Percentiles rank a stretch among this genome's conserved stretches.
phyloP scores from a whole-genome alignment of 805 yeast genomes.

The Zygotorulaspora danielsina region DNA sequence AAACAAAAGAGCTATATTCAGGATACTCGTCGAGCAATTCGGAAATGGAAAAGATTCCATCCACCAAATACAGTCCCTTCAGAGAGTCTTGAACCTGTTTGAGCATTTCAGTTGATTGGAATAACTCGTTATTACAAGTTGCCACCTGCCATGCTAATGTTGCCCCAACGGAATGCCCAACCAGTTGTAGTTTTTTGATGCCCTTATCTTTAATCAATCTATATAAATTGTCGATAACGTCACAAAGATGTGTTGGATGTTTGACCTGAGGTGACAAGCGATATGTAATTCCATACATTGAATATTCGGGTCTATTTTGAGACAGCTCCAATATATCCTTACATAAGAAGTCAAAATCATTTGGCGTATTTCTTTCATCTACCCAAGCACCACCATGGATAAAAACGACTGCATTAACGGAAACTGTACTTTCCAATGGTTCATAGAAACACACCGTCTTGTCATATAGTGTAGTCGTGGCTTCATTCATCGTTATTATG shows the following conservation, averaged over 20 bases:
- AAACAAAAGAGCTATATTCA: conserved; percentile 50
- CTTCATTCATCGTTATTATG: conserved; percentile 1
- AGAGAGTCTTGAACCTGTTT: conserved; percentile 14
- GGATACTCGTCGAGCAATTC: conserved; percentile 59
- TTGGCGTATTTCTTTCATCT: conserved; percentile 56
- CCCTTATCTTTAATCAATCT: conserved; percentile 20
- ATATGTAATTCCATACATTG: conserved; percentile 49
- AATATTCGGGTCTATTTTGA: conserved; percentile 9
- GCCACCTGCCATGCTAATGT: conserved; percentile 55
- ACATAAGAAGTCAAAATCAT: conserved; percentile 45
- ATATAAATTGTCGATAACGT: conserved; percentile 46
- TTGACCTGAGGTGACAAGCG: conserved; percentile 56
- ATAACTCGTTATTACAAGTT: conserved; percentile 4
- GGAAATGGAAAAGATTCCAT: conserved; percentile 63
- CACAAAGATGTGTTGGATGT: conserved; percentile 61
- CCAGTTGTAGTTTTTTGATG: conserved; percentile 35
- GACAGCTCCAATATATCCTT: conserved; percentile 15
- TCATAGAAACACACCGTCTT: conserved; percentile 15
- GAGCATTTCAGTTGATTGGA: conserved; percentile 5
- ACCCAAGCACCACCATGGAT: conserved; percentile 93
- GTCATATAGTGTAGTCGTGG: conserved; percentile 7
- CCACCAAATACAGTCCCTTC: conserved; percentile 43
- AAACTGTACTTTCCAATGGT: background rate
- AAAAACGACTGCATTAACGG: conserved; percentile 42
- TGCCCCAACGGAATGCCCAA: conserved; percentile 85